Conservation (phyloP, 306 rosid genomes). For the Herpetospermum pedunculosum region DNA sequence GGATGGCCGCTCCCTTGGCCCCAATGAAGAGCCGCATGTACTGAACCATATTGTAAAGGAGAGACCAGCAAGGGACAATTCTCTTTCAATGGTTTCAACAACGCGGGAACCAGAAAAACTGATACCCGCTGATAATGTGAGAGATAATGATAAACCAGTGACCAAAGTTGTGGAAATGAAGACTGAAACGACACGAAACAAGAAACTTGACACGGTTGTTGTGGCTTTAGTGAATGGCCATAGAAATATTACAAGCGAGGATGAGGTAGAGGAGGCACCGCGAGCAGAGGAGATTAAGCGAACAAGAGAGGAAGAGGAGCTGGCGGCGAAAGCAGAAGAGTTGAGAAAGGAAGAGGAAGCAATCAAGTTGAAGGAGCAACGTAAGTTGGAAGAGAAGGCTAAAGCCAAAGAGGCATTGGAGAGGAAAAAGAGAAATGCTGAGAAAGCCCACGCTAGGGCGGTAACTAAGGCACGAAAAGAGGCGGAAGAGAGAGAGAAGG, state of each 20-base stretch:
- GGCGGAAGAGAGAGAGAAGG: slow-evolving; percentile 83
- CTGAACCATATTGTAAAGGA: slow-evolving; percentile 25
- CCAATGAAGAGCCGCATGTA: slow-evolving; percentile 70
- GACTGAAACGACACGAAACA: slow-evolving; percentile 25
- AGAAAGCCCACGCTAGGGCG: slow-evolving; percentile 68
- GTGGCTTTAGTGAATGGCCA: slow-evolving; percentile 20
- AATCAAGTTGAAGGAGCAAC: slow-evolving; percentile 52
- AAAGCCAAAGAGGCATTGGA: slow-evolving; percentile 72
- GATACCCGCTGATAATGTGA: slow-evolving; percentile 23
- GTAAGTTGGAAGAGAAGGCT: slow-evolving; percentile 59
- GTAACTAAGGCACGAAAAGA: slow-evolving; percentile 62
- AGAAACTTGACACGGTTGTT: slow-evolving; percentile 30
- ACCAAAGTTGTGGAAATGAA: slow-evolving; percentile 22
- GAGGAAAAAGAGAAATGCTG: slow-evolving; percentile 59
- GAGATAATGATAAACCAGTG: slow-evolving; percentile 22
- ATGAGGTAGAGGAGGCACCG: slow-evolving; percentile 29
- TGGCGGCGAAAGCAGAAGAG: slow-evolving; percentile 50
- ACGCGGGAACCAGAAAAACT: slow-evolving; percentile 30
- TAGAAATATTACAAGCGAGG: slow-evolving; percentile 24
- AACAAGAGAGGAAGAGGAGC: slow-evolving; percentile 63
- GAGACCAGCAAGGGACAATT: slow-evolving; percentile 26
- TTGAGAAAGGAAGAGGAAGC: slow-evolving; percentile 58
- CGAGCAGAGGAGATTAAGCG: slow-evolving; percentile 27
- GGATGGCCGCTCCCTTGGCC: slow-evolving; percentile 73
- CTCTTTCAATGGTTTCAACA: slow-evolving; percentile 19